phyloP scores from a whole-genome alignment of 2,329 filamentous ascomycete species.

The Metarhizium album region DNA sequence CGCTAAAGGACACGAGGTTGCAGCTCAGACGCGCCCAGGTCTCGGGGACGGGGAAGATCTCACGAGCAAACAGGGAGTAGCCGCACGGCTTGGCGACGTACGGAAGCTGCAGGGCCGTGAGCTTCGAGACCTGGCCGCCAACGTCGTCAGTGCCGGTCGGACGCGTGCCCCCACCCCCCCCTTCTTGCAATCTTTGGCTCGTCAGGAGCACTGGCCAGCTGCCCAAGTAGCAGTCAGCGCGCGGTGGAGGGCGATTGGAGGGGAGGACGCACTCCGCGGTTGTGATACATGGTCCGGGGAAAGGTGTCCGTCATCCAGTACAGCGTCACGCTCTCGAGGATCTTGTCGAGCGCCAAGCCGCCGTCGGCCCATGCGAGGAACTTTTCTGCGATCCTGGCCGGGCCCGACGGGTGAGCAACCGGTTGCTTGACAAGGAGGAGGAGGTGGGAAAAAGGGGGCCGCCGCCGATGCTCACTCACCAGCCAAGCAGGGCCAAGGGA shows the following conservation, averaged over 20 bases:
- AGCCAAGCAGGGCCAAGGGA: conserved; percentile 46
- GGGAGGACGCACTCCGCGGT: conserved; percentile 20
- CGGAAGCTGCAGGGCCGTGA: conserved; percentile 6
- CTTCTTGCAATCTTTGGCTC: conserved; percentile 14
- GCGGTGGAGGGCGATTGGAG: background rate
- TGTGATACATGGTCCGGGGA: conserved; percentile 37
- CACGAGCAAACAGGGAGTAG: conserved; percentile 32
- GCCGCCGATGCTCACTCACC: conserved; percentile 20
- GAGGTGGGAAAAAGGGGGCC: background rate
- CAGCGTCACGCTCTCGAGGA: conserved; percentile 38
- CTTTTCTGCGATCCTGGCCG: conserved; percentile 41
- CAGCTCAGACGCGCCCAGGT: conserved; percentile 22
- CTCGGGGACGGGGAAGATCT: conserved; percentile 28
- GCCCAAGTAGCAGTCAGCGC: background rate
- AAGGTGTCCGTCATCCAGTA: conserved; percentile 45
- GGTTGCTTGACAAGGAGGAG: no score
- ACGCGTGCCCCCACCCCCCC: background rate
- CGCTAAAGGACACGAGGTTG: conserved; percentile 24
- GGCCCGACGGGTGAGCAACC: background rate
- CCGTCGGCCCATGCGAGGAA: conserved; percentile 42
- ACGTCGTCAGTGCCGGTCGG: no score
- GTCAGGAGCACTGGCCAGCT: conserved; percentile 6
- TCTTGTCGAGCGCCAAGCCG: conserved; percentile 27
- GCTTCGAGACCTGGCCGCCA: conserved; percentile 1
- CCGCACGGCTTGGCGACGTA: conserved; percentile 31